Evolutionary conservation across 495 filamentous ascomycete genomes (phyloP), one percentile per base, ranked within the genome.

Genomic region (Podospora pseudopauciseta): DNA sequence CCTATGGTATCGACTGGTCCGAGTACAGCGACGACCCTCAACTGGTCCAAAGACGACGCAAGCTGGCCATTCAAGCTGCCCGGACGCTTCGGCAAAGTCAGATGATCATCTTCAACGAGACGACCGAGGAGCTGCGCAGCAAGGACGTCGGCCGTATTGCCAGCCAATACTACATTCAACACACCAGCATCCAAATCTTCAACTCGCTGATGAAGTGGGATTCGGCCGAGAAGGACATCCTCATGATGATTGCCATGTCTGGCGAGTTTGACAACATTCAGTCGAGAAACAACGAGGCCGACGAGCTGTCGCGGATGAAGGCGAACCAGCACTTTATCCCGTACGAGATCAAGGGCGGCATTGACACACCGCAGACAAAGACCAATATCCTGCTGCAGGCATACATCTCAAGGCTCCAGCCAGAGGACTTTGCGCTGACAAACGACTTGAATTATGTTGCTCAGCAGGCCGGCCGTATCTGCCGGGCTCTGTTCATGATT

Each of bases 251-350:
- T 73, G 92, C 92, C 75, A 89, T 92, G 87, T 96, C 92, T 71
- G 93, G 93, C 59, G 95, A 99, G 80, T 99, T 99, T 69, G 91
- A 97, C 78, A 96, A 98, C 68, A 94, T 99, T 65, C 93, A 97
- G 76, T 90, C 90, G 5, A 82, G 95, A 49, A 96, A 99, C 44
- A 94, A 72, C 65, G 95, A 99, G 75, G 85, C 88, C 9, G 87
- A 89, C 63, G 95, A 98, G 76, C 82, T 99, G 11, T 80, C 81
- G 30, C 34, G 30, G 2, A 73, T 80, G 73, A 83, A 82, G 56
- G 77, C 96, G 2, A 88, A 84, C 27, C 82, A 90, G 0, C 86
- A 91, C 49, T 83, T 82, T 27, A 85, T 88, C 16, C 88, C 87
- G 5, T 94, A 90, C 64, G 86, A 95, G 57, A 85, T 96, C 32